Percentiles rank a stretch among this genome's conserved stretches.
These are phyloP conservation scores for Talaromyces nanjingensis DNA, from an alignment of 495 filamentous ascomycete genomes.

Conservation along the genomic window DNA sequence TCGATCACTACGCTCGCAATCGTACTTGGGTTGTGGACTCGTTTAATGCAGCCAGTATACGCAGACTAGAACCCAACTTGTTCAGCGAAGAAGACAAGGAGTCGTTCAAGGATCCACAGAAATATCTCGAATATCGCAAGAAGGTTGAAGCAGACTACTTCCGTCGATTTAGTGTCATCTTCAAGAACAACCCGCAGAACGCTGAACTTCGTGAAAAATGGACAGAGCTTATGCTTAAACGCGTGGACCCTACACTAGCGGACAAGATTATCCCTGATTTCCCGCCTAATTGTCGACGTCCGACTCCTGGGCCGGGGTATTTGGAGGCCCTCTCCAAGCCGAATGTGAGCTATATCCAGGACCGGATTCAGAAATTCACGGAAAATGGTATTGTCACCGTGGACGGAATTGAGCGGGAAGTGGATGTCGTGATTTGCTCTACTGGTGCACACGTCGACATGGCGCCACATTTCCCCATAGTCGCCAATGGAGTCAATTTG, in stretches of 20 bases:
- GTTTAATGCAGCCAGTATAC: conserved; percentile 31
- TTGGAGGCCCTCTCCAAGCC: conserved; percentile 59
- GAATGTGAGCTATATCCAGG: conserved; percentile 55
- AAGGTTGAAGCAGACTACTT: conserved; percentile 50
- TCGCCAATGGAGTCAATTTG: conserved; percentile 43
- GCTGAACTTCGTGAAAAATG: conserved; percentile 39
- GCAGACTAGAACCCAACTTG: conserved; percentile 38
- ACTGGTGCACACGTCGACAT: conserved; percentile 59
- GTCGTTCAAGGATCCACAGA: conserved; percentile 38
- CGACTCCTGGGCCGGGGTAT: conserved; percentile 67
- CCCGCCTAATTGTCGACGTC: conserved; percentile 58
- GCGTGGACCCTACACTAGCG: conserved; percentile 44
- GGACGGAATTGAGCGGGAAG: conserved; percentile 41
- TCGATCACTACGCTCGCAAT: conserved; percentile 59
- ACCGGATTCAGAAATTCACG: conserved; percentile 50
- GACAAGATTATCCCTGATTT: conserved; percentile 57
- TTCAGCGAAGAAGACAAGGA: conserved; percentile 43
- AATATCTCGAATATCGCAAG: conserved; percentile 44
- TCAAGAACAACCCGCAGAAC: conserved; percentile 49
- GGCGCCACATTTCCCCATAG: conserved; percentile 53
- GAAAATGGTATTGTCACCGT: conserved; percentile 47
- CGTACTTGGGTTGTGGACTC: conserved; percentile 64
- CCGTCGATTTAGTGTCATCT: conserved; percentile 47
- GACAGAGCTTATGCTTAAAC: conserved; percentile 42
- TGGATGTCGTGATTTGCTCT: conserved; percentile 60